phyloP scores from a whole-genome alignment of 805 yeast genomes.

The Starmerella bombi region DNA sequence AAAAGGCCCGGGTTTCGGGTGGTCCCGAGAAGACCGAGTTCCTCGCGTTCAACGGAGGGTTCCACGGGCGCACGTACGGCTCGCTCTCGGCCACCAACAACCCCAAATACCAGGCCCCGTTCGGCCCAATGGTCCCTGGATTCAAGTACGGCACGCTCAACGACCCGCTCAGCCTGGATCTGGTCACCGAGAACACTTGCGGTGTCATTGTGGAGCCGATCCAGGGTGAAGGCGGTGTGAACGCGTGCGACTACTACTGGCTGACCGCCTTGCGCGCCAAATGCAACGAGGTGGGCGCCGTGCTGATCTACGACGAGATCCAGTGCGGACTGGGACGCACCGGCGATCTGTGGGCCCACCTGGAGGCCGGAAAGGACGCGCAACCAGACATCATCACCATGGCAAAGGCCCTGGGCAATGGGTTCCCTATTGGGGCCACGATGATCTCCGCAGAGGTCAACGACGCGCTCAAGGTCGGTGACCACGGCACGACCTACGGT shows the following conservation, averaged over 20 bases:
- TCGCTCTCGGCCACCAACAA: constrained; percentile 86
- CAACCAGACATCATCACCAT: constrained; percentile 89
- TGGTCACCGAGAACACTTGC: constrained; percentile 55
- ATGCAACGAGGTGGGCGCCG: constrained; percentile 55
- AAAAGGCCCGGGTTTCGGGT: constrained; percentile 49
- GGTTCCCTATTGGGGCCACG: constrained; percentile 92
- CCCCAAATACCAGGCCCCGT: constrained; percentile 84
- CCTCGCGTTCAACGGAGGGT: constrained; percentile 75
- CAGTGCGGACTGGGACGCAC: constrained; percentile 94
- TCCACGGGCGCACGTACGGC: constrained; percentile 94
- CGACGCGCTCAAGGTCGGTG: constrained; percentile 64
- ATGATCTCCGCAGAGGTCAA: constrained; percentile 74
- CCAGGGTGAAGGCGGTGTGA: constrained; percentile 96
- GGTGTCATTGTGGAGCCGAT: constrained; percentile 94
- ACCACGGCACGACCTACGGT: constrained; percentile 96
- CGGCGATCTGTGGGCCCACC: constrained; percentile 89
- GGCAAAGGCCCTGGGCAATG: constrained; percentile 96
- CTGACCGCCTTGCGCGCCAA: constrained; percentile 50
- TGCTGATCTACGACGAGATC: constrained; percentile 85
- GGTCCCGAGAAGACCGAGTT: constrained; percentile 46
- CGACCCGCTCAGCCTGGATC: constrained; percentile 46
- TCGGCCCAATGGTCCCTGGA: constrained; percentile 85
- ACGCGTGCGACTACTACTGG: constrained; percentile 51
- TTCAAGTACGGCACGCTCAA: constrained; percentile 53
- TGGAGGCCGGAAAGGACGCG: constrained; percentile 56